These are phyloP conservation scores for Benincasa hispida DNA, from an alignment of 306 rosid genomes.

Conservation along the genomic window DNA sequence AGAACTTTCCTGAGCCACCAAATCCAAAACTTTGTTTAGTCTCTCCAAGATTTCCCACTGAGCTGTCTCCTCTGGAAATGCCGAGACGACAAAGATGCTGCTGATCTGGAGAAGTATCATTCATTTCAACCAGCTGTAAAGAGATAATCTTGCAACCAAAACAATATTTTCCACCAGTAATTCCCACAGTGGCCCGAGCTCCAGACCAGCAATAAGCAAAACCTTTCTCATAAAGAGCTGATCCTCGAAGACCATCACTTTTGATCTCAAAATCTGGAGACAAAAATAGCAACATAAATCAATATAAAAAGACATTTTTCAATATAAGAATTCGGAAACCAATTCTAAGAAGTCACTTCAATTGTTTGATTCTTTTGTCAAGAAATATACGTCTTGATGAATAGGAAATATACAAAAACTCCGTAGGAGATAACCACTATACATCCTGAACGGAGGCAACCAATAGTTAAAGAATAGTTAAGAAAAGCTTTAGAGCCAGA, in stretches of 20 bases:
- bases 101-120: constrained; percentile 24
- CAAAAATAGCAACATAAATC: neutral
- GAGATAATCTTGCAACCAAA: constrained; percentile 38
- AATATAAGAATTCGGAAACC: neutral
- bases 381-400: neutral
- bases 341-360: neutral
- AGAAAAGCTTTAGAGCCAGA: neutral
- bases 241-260: constrained; percentile 24
- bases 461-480: neutral
- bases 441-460: neutral
- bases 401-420: neutral
- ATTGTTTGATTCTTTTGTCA: neutral
- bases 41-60: constrained; percentile 44
- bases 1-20: constrained; percentile 38
- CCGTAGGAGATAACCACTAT: neutral
- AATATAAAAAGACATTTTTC: neutral
- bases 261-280: constrained; percentile 32
- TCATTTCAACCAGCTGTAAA: constrained; percentile 21
- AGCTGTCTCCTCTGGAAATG: constrained; percentile 35
- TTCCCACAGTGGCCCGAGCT: constrained; percentile 38
- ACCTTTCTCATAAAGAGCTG: constrained; percentile 31
- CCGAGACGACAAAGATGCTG: constrained; percentile 39
- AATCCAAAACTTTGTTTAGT: constrained; percentile 35
- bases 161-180: constrained; percentile 37
- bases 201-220: constrained; percentile 62